Percentiles rank a stretch among this genome's conserved stretches.
phyloP scores from a whole-genome alignment of 2,329 filamentous ascomycete species.

The Ophiosphaerella narmari region DNA sequence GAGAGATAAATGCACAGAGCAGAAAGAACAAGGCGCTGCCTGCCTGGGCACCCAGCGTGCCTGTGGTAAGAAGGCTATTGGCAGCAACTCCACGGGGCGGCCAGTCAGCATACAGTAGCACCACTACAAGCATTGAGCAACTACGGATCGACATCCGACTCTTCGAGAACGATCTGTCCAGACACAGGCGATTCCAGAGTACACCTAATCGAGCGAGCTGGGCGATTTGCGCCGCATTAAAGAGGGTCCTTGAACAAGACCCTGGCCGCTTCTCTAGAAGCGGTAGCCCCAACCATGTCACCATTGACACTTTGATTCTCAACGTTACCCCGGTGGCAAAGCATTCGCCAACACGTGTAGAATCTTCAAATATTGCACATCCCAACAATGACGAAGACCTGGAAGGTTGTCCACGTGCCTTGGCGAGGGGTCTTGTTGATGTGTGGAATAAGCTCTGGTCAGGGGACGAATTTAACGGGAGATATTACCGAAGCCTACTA shows the following conservation, averaged over 20 bases:
- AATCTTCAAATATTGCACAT: not conserved
- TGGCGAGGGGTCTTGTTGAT: constrained; percentile 28
- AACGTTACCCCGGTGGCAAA: constrained; percentile 27
- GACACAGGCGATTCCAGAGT: constrained; percentile 20
- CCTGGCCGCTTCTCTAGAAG: constrained; percentile 16
- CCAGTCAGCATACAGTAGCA: constrained; percentile 1
- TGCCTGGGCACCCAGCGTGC: constrained; percentile 20
- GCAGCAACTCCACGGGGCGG: not conserved
- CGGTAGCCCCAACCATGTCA: constrained; percentile 12
- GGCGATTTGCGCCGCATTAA: constrained; percentile 43
- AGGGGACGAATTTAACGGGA: constrained; percentile 30
- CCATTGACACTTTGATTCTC: constrained; percentile 37
- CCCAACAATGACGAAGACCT: not conserved
- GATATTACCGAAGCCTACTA: constrained; percentile 30
- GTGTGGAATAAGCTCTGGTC: constrained; percentile 43
- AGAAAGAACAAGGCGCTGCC: constrained; percentile 9
- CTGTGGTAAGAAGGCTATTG: constrained; percentile 9
- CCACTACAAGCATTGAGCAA: constrained; percentile 24
- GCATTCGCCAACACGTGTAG: not conserved
- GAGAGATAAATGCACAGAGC: constrained; percentile 1
- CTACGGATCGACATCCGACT: constrained; percentile 39
- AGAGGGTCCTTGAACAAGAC: constrained; percentile 32
- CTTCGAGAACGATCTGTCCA: constrained; percentile 24
- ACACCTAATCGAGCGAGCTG: constrained; percentile 34
- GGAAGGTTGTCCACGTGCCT: not conserved